A percentile compares a stretch with the other conserved stretches of the same genome.
Evolutionary conservation across 2,329 filamentous ascomycete species (phyloP).

Genomic region (Mycocentrospora acerina): DNA sequence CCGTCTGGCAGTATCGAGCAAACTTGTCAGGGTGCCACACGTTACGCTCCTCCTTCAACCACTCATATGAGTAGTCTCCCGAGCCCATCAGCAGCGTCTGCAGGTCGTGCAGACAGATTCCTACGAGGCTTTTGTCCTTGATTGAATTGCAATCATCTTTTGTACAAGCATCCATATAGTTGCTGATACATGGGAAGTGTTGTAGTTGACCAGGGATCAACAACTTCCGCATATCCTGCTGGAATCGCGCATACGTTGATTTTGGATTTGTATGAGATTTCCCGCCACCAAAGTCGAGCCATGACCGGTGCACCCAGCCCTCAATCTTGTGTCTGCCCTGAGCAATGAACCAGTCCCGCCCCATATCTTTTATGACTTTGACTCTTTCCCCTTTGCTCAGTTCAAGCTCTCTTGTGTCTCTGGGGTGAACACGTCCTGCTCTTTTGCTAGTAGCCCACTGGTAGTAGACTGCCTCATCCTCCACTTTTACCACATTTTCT

Average conservation of each 20-base stretch:
- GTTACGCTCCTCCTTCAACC: slow-evolving; percentile 30
- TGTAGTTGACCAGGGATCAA: slow-evolving; percentile 16
- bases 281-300: slow-evolving; percentile 22
- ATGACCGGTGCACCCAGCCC: slow-evolving; percentile 29
- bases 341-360: slow-evolving; percentile 26
- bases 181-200: slow-evolving; percentile 20
- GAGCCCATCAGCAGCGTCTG: slow-evolving; percentile 27
- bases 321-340: slow-evolving; percentile 9
- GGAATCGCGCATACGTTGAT: slow-evolving; percentile 20
- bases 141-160: slow-evolving; percentile 16
- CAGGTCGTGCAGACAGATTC: slow-evolving; percentile 35
- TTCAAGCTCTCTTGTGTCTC: slow-evolving; percentile 27
- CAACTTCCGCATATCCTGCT: slow-evolving; percentile 15
- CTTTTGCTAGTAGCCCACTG: slow-evolving; percentile 23
- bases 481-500: not conserved
- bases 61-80: slow-evolving; percentile 20
- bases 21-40: slow-evolving; percentile 40
- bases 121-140: slow-evolving; percentile 18
- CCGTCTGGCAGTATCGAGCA: slow-evolving; percentile 24
- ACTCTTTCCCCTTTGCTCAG: slow-evolving; percentile 26
- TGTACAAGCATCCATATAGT: slow-evolving; percentile 24
- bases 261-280: slow-evolving; percentile 11
- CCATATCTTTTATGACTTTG: slow-evolving; percentile 24
- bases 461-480: slow-evolving; percentile 4
- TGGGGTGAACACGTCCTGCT: slow-evolving; percentile 21